phyloP scores from a whole-genome alignment of 106 monocot species.

The Xerophyta viscosa region DNA sequence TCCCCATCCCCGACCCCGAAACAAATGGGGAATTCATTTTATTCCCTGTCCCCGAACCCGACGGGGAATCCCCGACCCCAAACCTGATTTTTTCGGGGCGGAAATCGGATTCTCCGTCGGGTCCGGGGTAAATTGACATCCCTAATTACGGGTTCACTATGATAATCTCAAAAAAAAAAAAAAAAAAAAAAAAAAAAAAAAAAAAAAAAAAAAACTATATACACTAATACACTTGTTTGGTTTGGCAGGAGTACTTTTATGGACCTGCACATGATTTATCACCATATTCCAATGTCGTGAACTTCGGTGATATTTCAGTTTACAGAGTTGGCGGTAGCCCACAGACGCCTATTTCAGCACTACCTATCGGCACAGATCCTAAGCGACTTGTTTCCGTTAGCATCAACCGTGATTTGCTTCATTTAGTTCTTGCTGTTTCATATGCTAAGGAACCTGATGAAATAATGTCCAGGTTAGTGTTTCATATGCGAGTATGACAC shows the following conservation, averaged over 20 bases:
- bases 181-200: too few species aligned
- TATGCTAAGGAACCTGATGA: conserved; percentile 92
- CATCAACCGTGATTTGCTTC: conserved; percentile 76
- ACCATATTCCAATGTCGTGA: conserved; percentile 80
- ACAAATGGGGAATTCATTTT: too few species aligned
- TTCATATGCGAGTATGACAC: not conserved
- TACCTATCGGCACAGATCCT: conserved; percentile 94
- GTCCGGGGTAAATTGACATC: too few species aligned
- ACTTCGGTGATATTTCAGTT: conserved; percentile 69
- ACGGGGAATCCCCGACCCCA: too few species aligned
- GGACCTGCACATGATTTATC: conserved; percentile 74
- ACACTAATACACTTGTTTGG: not conserved
- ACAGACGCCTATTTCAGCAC: conserved; percentile 80
- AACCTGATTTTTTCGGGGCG: too few species aligned
- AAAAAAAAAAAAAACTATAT: not conserved
- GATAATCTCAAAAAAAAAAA: too few species aligned
- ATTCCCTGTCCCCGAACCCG: too few species aligned
- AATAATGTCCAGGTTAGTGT: conserved; percentile 68
- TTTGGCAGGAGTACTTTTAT: conserved; percentile 87
- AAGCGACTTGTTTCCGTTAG: conserved; percentile 55
- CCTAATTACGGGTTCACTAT: too few species aligned
- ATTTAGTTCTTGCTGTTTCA: conserved; percentile 83
- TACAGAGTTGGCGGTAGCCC: conserved; percentile 82
- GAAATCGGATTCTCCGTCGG: too few species aligned
- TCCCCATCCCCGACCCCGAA: too few species aligned